phyloP scores from a whole-genome alignment of 257 asterid species.

The Penstemon eatonii region DNA sequence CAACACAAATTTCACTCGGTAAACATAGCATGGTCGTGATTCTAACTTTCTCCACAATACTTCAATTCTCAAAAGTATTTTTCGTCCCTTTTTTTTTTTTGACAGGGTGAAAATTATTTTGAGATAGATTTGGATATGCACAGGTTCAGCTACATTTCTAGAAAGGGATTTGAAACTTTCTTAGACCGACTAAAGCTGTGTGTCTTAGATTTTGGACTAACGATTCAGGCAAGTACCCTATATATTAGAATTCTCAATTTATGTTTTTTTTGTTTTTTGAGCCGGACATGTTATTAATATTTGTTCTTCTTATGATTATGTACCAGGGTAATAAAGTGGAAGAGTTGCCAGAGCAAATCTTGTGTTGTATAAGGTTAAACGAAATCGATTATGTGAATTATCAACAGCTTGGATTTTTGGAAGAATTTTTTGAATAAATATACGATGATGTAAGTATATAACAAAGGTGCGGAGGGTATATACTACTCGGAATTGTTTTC shows the following conservation, averaged over 20 bases:
- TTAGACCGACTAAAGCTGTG: slow-evolving; percentile 78
- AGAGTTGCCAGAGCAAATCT: slow-evolving; percentile 92
- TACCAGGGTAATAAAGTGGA: slow-evolving; percentile 86
- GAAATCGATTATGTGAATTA: slow-evolving; percentile 77
- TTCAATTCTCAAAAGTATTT: neutral
- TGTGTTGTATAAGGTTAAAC: slow-evolving; percentile 83
- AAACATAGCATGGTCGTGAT: neutral
- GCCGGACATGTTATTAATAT: neutral
- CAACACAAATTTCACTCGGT: slow-evolving; percentile 86
- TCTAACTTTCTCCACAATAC: too few species aligned
- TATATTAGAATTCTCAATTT: neutral
- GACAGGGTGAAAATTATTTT: slow-evolving; percentile 83
- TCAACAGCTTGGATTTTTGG: slow-evolving; percentile 58
- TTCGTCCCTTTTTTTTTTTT: slow-evolving; percentile 3
- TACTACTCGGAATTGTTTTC: too few species aligned
- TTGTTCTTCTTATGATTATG: slow-evolving; percentile 17
- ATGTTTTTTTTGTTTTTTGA: neutral
- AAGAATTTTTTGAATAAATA: slow-evolving; percentile 10
- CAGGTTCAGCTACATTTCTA: slow-evolving; percentile 84
- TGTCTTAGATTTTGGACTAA: slow-evolving; percentile 82
- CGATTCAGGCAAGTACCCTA: slow-evolving; percentile 79
- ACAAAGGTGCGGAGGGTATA: too few species aligned
- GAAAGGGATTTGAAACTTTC: slow-evolving; percentile 80
- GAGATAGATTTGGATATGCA: slow-evolving; percentile 98
- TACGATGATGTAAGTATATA: too few species aligned